Base-by-base conservation (phyloP, 148 eudicot genomes). In the Vaccinium macrocarpon region DNA sequence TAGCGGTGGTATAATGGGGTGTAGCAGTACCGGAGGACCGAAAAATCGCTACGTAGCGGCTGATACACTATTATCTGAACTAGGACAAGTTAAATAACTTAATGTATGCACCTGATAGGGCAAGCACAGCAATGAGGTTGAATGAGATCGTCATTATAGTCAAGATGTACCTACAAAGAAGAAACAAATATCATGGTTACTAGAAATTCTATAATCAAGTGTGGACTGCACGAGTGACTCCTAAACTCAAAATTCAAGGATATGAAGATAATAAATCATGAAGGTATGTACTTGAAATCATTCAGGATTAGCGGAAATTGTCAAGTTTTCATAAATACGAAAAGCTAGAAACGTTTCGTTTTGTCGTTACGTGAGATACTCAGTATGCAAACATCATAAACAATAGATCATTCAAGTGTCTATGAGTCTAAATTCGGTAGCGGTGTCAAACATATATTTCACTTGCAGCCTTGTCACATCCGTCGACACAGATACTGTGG, bases 51-150 rank as follows among this genome's bases (percentile, higher is more conserved):
- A 38, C 42, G 2, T 38, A 38, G 42, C 42, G 42, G 42, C 42
- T 2, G 42, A 38, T 38, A 38, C 8, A 0, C 9, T 64, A 29
- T 32, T 42, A 70, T 70, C 29, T 29, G 42, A 49, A 21, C 49
- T 9, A 15, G 32, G 55, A 27, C 16, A 27, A 55, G 18, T 5
- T 46, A 6, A 6, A 42, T 42, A 42, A 0, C 46, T 42, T 42
- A 42, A 66, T 12, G 32, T 25, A 86, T 75, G 66, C 79, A 94
- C 96, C 96, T 91, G 91, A 76, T 15, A 94, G 85, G n/a, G 92
- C 88, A 84, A 93, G 77, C 8, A 85, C 82, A 35, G 87, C 90
- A 81, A 80, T 83, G 84, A 93, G 87, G 86, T 87, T 91, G 49
- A 91, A 27, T 68, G 91, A 89, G 62, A 94, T 83, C 51, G 82